Conservation (phyloP, 176 grass and related monocot genomes). For the Ensete glaucum region DNA sequence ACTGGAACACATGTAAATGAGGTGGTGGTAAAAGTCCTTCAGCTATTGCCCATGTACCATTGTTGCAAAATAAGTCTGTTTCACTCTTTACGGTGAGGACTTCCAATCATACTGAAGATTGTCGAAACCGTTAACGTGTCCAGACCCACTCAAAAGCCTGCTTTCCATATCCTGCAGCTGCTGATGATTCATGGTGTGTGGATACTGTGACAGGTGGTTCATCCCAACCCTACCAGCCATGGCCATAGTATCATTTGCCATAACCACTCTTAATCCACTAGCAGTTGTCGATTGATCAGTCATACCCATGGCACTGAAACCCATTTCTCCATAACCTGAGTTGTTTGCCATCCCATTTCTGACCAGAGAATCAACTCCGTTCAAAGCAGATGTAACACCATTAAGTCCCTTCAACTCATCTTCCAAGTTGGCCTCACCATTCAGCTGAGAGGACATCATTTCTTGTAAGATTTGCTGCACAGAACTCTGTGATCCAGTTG, state of each 20-base stretch:
- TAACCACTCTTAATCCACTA: constrained; percentile 5
- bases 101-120: constrained; percentile 30
- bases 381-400: background rate
- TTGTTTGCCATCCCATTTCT: constrained; percentile 20
- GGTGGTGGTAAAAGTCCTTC: background rate
- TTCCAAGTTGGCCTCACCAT: background rate
- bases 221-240: constrained; percentile 26
- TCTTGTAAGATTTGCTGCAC: constrained; percentile 29
- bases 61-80: background rate
- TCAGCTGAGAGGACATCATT: constrained; percentile 28
- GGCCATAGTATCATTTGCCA: constrained; percentile 22
- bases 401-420: constrained; percentile 19
- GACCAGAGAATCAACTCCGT: constrained; percentile 5
- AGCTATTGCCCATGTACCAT: background rate
- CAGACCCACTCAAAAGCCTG: constrained; percentile 18
- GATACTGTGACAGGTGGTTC: constrained; percentile 16
- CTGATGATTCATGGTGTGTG: constrained; percentile 7
- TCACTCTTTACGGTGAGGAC: constrained; percentile 14
- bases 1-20: background rate
- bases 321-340: constrained; percentile 1
- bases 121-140: constrained; percentile 2
- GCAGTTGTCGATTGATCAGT: background rate
- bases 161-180: constrained; percentile 19
- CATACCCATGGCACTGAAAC: background rate
- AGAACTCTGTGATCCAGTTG: constrained; percentile 20